These are phyloP conservation scores for Bremia lactucae DNA, from an alignment of 352 stramenopile genomes.

Conservation along the genomic window DNA sequence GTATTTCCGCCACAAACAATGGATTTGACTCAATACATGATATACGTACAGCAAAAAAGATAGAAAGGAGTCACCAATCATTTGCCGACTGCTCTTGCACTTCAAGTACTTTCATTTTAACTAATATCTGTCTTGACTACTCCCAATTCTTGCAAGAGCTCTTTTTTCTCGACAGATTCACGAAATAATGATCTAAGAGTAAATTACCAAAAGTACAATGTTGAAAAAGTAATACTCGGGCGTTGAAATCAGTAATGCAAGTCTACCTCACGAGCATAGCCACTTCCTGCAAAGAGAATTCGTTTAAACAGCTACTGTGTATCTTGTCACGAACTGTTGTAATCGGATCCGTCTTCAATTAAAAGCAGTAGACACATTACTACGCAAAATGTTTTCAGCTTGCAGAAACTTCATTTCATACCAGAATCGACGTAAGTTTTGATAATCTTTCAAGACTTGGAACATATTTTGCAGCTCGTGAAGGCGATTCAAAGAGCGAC, in stretches of 20 bases:
- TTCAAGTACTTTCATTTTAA: too few species aligned
- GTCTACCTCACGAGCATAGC: slow-evolving; percentile 36
- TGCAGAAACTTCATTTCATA: slow-evolving; percentile 12
- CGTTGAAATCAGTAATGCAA: background rate
- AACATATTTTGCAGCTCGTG: slow-evolving; percentile 44
- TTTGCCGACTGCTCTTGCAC: too few species aligned
- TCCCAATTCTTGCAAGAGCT: slow-evolving; percentile 31
- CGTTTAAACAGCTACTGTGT: slow-evolving; percentile 25
- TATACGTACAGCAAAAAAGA: too few species aligned
- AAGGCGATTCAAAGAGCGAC: slow-evolving; percentile 32
- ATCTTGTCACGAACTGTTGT: slow-evolving; percentile 52
- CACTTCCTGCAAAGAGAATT: slow-evolving; percentile 36
- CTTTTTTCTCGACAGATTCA: slow-evolving; percentile 44
- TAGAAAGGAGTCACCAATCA: too few species aligned
- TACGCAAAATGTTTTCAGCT: background rate
- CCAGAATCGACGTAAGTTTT: slow-evolving; percentile 38
- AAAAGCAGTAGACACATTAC: background rate
- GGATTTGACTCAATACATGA: slow-evolving; percentile 64
- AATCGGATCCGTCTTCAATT: slow-evolving; percentile 58
- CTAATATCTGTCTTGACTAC: too few species aligned
- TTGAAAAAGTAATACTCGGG: background rate
- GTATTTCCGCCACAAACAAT: slow-evolving; percentile 81
- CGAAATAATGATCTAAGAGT: slow-evolving; percentile 52
- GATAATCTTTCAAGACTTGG: slow-evolving; percentile 35
- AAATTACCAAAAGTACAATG: background rate